Evolutionary conservation across 352 stramenopile genomes (phyloP), one percentile per base, ranked within the genome.

Genomic region (Phytophthora cryptogea): DNA sequence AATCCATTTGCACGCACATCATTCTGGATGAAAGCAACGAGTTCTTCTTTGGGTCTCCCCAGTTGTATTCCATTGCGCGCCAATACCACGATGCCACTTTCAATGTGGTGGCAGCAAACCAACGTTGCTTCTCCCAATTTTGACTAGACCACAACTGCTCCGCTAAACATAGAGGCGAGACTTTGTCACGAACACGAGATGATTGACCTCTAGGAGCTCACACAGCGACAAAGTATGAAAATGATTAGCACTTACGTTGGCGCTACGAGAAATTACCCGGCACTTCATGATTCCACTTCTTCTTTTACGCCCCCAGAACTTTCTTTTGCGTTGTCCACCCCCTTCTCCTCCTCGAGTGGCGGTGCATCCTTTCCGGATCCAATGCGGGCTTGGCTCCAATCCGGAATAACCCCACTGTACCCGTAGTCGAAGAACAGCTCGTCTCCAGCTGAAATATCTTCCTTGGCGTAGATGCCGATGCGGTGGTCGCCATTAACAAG

Each of bases 391-490:
- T 90, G 84, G 9, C 75, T 92, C 84, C 84, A 94, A 33, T 94
- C 84, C 2, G 84, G 84, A 40, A 94, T 81, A 3, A 94, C 84
- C 27, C 83, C 84, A 50, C 85, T 81, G 68, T 92, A 87, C 31
- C 84, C 84, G 36, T 94, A 94, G 51, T 94, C 78, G 54, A 94
- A 94, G 51, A 94, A 91, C 27, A 95, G 57, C 49, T 97, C 89
- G 35, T 96, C 86, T 7, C 95, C 80, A n/a, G 59, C 52, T 17
- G 70, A 68, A 54, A 99, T 97, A 31, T 94, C 82, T 42, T 86
- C 48, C 36, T 90, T 90, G 2, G 95, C 94, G 74, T 95, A 99
- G 42, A 99, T 90, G 5, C 87, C 94, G 59, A 99, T 98, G 58
- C 90, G 80, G 51, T 96, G 81, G 53, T 98, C 88, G 26, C 95